phyloP scores from a whole-genome alignment of 225 moss, liverwort and hornwort species.

The Pseudoscleropodium purum region DNA sequence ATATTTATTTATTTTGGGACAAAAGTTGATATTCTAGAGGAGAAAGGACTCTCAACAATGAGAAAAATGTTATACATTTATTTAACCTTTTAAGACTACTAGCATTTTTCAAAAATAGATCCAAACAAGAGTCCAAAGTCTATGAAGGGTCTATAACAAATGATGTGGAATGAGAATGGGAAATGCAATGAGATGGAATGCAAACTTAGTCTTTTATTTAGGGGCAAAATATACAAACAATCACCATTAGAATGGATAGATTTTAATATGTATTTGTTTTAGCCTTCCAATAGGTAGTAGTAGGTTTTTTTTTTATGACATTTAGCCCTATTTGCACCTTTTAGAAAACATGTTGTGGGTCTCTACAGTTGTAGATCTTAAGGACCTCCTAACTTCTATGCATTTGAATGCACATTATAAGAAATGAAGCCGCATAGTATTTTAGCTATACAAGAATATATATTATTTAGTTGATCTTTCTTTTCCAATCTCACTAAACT shows the following conservation, averaged over 20 bases:
- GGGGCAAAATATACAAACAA: background rate
- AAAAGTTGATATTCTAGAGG: background rate
- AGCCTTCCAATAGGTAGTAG: rapidly evolving
- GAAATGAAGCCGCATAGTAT: background rate
- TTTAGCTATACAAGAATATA: background rate
- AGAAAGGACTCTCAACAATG: background rate
- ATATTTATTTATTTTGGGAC: background rate
- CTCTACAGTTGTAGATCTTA: background rate
- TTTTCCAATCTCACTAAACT: background rate
- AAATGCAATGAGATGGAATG: background rate
- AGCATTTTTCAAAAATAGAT: background rate
- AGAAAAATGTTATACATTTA: background rate
- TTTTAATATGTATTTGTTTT: background rate
- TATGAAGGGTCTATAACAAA: background rate
- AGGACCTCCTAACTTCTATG: background rate
- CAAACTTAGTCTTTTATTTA: background rate
- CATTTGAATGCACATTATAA: background rate
- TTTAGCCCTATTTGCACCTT: background rate
- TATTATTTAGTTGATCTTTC: background rate
- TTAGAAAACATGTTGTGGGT: background rate
- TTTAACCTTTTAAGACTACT: background rate
- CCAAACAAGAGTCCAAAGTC: background rate
- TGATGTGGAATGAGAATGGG: background rate
- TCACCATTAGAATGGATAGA: background rate
- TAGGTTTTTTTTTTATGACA: background rate